Percentiles rank a stretch among this genome's conserved stretches.
Evolutionary conservation across 225 moss, liverwort and hornwort species (phyloP).

Genomic region (Pleurozium schreberi): DNA sequence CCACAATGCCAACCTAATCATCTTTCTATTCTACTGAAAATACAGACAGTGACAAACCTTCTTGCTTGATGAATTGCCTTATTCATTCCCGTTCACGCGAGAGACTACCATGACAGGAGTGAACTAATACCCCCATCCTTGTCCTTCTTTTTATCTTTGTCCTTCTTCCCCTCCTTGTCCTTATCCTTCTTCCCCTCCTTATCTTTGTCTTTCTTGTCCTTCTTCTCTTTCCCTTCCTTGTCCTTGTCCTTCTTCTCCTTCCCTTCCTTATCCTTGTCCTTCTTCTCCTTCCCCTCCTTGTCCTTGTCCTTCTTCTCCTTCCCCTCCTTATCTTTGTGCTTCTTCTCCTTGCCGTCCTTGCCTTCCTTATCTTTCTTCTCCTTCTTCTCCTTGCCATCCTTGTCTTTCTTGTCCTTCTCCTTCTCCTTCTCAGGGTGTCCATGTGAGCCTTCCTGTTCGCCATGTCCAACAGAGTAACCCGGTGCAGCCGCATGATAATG

Average conservation of each 20-base stretch:
- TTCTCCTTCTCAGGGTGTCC: background rate
- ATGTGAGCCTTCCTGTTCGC: slow-evolving; percentile 9
- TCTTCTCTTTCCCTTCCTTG: background rate
- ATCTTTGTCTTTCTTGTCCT: slow-evolving; percentile 2
- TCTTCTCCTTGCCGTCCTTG: background rate
- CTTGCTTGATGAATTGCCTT: background rate
- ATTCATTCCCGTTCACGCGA: background rate
- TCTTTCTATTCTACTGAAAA: background rate
- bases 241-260: background rate
- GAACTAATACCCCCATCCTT: background rate
- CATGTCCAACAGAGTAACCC: slow-evolving; percentile 19
- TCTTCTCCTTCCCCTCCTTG: background rate
- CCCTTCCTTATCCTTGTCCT: background rate
- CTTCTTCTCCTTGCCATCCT: background rate
- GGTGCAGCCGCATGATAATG: background rate
- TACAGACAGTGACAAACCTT: background rate
- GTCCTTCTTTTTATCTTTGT: slow-evolving; percentile 12
- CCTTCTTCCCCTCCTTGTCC: background rate
- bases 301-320: background rate
- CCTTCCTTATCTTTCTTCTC: background rate
- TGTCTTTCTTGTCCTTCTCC: slow-evolving; percentile 1
- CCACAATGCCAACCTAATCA: background rate
- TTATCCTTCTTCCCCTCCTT: slow-evolving; percentile 2
- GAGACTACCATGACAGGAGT: background rate
- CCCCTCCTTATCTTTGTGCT: background rate